Base-by-base conservation (phyloP, 2,329 filamentous ascomycete genomes). In the Fusarium hostae region DNA sequence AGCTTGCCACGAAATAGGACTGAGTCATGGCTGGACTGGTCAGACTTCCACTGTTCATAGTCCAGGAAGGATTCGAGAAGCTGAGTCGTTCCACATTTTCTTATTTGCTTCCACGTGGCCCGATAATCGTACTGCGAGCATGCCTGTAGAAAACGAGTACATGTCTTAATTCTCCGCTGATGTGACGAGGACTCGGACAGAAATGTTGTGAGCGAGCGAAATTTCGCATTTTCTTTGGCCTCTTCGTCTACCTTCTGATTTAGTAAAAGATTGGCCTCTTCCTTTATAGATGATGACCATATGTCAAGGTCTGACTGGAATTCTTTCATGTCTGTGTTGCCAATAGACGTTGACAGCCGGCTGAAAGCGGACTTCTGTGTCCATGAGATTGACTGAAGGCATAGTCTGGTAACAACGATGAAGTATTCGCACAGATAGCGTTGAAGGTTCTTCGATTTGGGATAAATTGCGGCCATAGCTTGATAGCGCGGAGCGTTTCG, bases 81-180 rank as follows among this genome's bases (percentile, higher is more conserved):
- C 3, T 58, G 73, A 15, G 82, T 70, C 32, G 79, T 81, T 13
- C 84, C 84, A 2, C 68, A 45, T 57, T 84, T 86, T 26, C 83
- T 76, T 12, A 67, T 78, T 39, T 83, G 78, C 62, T 84, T 85
- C 83, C 83, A 85, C 0, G 78, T 68, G 3, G 73, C 80, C 48
- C 80, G 73, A 55, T 84, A 76, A 47, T 85, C 77, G 48, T 84
- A 84, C 2, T 57, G 79, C 0, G 84, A 86, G 58, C 81, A 85
- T 8, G 78, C 63, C 26, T 84, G 76, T 4, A 86, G 78, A 2
- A 82, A 48, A 9, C 73, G 76, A 32, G 78, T 24, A 6, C 47
- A 59, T 2, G 16, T 16, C 26, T 76, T 77, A 5, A 47, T 41
- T 32, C 41, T 73, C 12, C 45, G 40, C 9, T 44, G 60, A 7